Percentiles rank a stretch among this genome's conserved stretches.
Evolutionary conservation across 2,329 filamentous ascomycete genomes (phyloP).

Genomic region (Aspergillus pseudoterreus): DNA sequence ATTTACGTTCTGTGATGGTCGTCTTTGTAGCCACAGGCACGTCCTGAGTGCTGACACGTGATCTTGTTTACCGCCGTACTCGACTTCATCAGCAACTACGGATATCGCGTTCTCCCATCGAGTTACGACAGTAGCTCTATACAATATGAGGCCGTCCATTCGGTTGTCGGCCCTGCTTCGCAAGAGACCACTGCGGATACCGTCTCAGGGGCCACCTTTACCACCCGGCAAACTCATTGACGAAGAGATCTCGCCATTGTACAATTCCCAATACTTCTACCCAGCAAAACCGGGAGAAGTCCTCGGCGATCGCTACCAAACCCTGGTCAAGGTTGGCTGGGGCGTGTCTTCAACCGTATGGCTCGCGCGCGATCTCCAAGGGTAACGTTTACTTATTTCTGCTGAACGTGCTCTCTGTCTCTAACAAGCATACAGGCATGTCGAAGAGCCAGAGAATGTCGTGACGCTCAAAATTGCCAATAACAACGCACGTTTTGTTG

Average conservation of each 20-base stretch:
- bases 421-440: conserved; percentile 24
- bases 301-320: conserved; percentile 26
- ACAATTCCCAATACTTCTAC: conserved; percentile 27
- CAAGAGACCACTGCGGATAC: no score
- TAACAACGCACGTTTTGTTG: conserved; percentile 19
- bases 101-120: no score
- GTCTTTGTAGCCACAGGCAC: no score
- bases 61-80: no score
- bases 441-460: conserved; percentile 22
- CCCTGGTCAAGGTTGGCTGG: conserved; percentile 28
- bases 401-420: no score
- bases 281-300: conserved; percentile 29
- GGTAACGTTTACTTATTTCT: no score
- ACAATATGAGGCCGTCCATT: background rate
- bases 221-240: conserved; percentile 21
- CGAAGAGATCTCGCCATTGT: conserved; percentile 27
- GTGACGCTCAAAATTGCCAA: conserved; percentile 28
- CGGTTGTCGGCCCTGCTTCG: no score
- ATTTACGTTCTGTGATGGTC: no score
- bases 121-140: background rate
- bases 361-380: conserved; percentile 27
- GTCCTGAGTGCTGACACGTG: no score
- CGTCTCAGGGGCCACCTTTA: background rate
- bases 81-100: no score
- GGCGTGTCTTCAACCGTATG: conserved; percentile 29